phyloP scores from a whole-genome alignment of 1,284 basidiomycete species.

The Salmacisia buchloeana region DNA sequence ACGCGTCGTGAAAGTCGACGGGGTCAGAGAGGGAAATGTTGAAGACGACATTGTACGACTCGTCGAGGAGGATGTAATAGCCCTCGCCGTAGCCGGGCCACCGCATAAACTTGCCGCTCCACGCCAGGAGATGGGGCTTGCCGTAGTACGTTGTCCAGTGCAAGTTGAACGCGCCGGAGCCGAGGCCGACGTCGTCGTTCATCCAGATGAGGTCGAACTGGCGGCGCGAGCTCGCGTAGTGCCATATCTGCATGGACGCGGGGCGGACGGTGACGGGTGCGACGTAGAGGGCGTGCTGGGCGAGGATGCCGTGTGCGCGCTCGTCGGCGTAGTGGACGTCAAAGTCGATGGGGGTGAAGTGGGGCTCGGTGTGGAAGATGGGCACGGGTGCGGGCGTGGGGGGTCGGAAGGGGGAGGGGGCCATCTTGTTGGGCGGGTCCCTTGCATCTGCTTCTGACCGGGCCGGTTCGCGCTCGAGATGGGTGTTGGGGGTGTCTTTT shows the following conservation, averaged over 20 bases:
- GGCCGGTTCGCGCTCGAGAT: no score
- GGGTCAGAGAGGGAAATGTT: not conserved
- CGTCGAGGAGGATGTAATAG: not conserved
- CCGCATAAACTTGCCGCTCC: not conserved
- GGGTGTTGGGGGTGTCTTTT: no score
- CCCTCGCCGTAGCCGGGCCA: slow-evolving; percentile 2
- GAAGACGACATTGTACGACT: not conserved
- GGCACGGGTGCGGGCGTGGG: not conserved
- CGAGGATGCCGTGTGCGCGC: not conserved
- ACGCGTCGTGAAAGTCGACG: not conserved
- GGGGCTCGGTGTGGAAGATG: not conserved
- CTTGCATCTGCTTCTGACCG: no score
- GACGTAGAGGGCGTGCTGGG: not conserved
- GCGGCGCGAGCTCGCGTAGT: not conserved
- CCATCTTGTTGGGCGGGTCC: no score
- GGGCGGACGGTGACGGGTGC: not conserved
- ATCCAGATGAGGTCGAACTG: not conserved
- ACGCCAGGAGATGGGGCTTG: not conserved
- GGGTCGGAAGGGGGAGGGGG: no score
- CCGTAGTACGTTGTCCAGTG: not conserved
- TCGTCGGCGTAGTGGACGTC: not conserved
- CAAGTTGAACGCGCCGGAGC: not conserved
- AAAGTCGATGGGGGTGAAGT: not conserved
- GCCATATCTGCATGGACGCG: not conserved
- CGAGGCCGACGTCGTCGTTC: not conserved